Evolutionary conservation across 495 filamentous ascomycete genomes (phyloP), one percentile per base, ranked within the genome.

Genomic region (Opeltia flavorubescens): DNA sequence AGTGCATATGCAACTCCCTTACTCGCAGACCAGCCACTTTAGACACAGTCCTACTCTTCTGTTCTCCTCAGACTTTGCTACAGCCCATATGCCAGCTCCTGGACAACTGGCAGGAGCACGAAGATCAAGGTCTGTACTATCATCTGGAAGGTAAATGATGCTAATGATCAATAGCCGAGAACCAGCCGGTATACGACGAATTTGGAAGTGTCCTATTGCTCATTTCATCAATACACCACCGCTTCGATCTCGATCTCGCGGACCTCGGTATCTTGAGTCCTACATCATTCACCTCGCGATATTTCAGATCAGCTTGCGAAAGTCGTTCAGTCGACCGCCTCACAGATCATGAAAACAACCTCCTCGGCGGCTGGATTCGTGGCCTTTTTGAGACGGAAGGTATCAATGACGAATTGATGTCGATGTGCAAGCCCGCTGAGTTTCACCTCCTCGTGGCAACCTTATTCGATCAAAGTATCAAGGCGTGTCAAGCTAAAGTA

Each of bases 131-230:
- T 71, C 51, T 8, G 31, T 35, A 12, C 38, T 30, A 42, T 13
- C 15, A 34, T 11, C 26, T 24, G 9, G 15, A 23, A 1, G 29
- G 6, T 9, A 18, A 5, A 23, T 24, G 50, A n/a, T 31, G 11
- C n/a, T n/a, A 50, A 39, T 8, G 13, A 3, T 29, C 17, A 26
- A 7, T 31, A 68, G 80, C 81, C 29, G 91, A 98, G 59, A 91
- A 91, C 54, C 89, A 95, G 58, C 91, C 89, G 0, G 83, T 95
- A 1, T 96, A 96, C 55, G 89, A 96, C 52, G 93, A 98, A 50
- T 98, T 96, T 49, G 86, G 88, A 0, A 83, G 84, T 34, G 81
- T 95, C 13, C 66, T 96, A 5, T 72, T 96, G 2, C 67, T 98
- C 1, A 72, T 95, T 0, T 64, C 94, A 17, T 81, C 83, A 0